Conservation (phyloP, 768 basidiomycete species). For the Grammothele lineata region DNA sequence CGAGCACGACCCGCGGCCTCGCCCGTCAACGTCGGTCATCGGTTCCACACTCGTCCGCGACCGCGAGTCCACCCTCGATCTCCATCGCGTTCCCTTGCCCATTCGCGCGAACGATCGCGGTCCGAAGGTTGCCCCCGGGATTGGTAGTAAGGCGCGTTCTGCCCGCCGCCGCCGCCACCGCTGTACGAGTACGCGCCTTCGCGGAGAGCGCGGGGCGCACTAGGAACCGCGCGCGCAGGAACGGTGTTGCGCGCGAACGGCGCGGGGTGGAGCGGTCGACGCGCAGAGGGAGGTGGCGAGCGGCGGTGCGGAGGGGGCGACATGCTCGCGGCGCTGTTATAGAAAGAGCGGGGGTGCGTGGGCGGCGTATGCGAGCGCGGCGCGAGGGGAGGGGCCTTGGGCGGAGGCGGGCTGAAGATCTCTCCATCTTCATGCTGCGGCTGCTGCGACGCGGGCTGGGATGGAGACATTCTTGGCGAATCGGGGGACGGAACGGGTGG, state of each 20-base stretch:
- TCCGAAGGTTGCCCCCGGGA: slow-evolving; percentile 52
- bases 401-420: slow-evolving; percentile 37
- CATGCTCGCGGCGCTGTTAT: slow-evolving; percentile 17
- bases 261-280: slow-evolving; percentile 28
- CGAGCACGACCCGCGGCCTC: no score
- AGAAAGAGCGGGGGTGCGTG: slow-evolving; percentile 45
- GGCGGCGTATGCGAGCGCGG: slow-evolving; percentile 42
- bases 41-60: slow-evolving; percentile 7
- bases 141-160: slow-evolving; percentile 30
- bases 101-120: slow-evolving; percentile 34
- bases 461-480: neutral
- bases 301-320: slow-evolving; percentile 24
- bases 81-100: slow-evolving; percentile 30
- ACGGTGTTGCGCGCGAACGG: slow-evolving; percentile 22
- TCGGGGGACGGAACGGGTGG: neutral
- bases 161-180: slow-evolving; percentile 15
- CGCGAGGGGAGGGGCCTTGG: slow-evolving; percentile 27
- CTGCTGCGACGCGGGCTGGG: slow-evolving; percentile 6
- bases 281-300: slow-evolving; percentile 17
- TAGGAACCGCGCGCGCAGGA: slow-evolving; percentile 32
- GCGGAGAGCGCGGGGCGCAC: slow-evolving; percentile 37
- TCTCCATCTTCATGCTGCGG: slow-evolving; percentile 51
- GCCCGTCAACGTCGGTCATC: no score
- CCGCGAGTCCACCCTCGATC: slow-evolving; percentile 12
- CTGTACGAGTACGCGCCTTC: slow-evolving; percentile 17